Evolutionary conservation across 805 yeast genomes (phyloP), one percentile per base, ranked within the genome.

Genomic region (Grigorovia yakushimaensis): DNA sequence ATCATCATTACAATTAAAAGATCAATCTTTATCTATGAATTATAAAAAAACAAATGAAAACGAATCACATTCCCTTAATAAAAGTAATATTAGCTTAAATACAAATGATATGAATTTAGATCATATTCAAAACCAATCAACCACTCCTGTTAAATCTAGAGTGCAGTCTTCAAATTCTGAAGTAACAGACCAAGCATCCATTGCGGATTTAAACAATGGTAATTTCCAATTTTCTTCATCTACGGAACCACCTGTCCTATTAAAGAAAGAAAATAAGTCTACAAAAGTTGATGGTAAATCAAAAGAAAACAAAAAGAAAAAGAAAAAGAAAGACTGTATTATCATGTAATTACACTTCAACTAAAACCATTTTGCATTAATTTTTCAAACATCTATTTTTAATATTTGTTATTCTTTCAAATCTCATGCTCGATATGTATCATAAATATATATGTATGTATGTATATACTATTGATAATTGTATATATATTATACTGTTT

Each of bases 291-390:
- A 30, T 13, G n/a, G 11, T 15, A 44, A 20, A 17, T 7, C 41
- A 7, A 23, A 21, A 15, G 15, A 19, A 18, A 15, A 41, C 20
- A 51, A 44, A 18, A 46, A 33, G 5, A 39, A 43, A 3, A 47
- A 41, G 18, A 44, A 19, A 17, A 39, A 46, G 38, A 52, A 51
- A 40, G 50, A 46, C 19, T 50, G 57, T 30, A 45, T 49, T n/a
- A 46, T 54, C 24, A 53, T 54, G 56, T 54, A 46, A 45, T 11
- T 24, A 15, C 17, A 2, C n/a, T 18, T 17, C 10, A 13, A 9
- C 17, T 27, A 27, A 27, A 10, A 27, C 13, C 13, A 5, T 15
- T 15, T 27, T 27, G 33, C 33, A 27, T 27, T 27, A 27, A 10
- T n/a, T n/a, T 10, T 27, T 27, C 33, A 27, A 27, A 27, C 33